Evolutionary conservation across 306 rosid species (phyloP).

Genomic region (Acacia acuminata): DNA sequence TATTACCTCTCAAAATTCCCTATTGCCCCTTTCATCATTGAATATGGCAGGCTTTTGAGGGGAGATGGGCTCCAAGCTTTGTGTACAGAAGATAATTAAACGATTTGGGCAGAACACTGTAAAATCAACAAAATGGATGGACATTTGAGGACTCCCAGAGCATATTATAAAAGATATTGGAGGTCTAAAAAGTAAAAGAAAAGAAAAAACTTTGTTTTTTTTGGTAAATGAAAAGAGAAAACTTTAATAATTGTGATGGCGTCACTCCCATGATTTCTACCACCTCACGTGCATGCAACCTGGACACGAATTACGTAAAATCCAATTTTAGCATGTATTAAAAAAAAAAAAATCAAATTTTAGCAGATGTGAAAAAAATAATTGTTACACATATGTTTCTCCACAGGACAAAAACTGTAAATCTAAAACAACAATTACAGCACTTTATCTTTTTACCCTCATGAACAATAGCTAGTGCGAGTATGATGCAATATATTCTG

Average conservation of each 20-base stretch:
- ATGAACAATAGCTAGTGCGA: neutral
- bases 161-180: slow-evolving; percentile 77
- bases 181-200: slow-evolving; percentile 77
- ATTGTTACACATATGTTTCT: neutral
- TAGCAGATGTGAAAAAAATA: neutral
- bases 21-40: neutral
- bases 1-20: neutral
- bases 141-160: slow-evolving; percentile 59
- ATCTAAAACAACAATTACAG: neutral
- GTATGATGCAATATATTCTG: neutral
- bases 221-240: slow-evolving; percentile 56
- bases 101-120: slow-evolving; percentile 42
- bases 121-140: slow-evolving; percentile 43
- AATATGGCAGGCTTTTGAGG: neutral
- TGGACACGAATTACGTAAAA: slow-evolving; percentile 39
- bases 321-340: neutral
- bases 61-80: neutral
- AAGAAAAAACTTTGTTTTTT: slow-evolving; percentile 33
- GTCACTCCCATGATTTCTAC: slow-evolving; percentile 56
- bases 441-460: neutral
- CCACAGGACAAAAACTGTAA: neutral
- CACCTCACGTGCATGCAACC: slow-evolving; percentile 87
- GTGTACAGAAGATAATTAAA: slow-evolving; percentile 17
- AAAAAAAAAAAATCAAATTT: neutral
- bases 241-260: slow-evolving; percentile 77